Evolutionary conservation across 2,329 filamentous ascomycete species (phyloP).

Genomic region (Ciborinia camelliae): DNA sequence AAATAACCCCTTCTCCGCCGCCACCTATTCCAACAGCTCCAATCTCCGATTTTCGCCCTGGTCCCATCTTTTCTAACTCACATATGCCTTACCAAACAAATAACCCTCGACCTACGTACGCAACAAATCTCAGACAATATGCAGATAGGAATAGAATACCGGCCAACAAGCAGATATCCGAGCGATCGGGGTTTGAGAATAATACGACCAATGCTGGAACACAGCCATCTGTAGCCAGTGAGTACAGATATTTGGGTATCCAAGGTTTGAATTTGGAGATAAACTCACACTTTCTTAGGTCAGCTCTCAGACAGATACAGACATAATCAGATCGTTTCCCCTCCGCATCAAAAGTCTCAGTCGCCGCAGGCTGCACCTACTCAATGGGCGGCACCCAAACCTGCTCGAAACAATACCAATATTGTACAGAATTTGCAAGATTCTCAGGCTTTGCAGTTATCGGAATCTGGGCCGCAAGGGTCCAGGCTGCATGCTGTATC

Average conservation of each 20-base stretch:
- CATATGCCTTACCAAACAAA: constrained; percentile 19
- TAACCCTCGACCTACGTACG: constrained; percentile 10
- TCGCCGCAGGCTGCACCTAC: constrained; percentile 14
- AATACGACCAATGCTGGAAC: not conserved
- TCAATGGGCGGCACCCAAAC: constrained; percentile 18
- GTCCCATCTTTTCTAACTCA: constrained; percentile 12
- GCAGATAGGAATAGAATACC: constrained; percentile 13
- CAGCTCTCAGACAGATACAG: constrained; percentile 16
- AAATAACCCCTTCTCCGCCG: constrained; percentile 19
- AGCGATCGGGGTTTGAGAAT: constrained; percentile 6
- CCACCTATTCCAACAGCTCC: constrained; percentile 20
- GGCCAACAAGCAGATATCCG: constrained; percentile 1
- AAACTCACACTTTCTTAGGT: not conserved
- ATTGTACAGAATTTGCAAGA: constrained; percentile 18
- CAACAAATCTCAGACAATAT: constrained; percentile 19
- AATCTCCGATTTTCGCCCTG: constrained; percentile 16
- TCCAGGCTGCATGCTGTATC: constrained; percentile 12
- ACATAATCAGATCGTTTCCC: constrained; percentile 11
- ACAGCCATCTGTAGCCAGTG: constrained; percentile 10
- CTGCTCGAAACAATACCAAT: constrained; percentile 17
- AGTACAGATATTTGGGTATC: not conserved
- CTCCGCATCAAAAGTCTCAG: constrained; percentile 11
- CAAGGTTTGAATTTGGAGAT: not conserved
- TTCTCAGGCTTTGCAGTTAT: constrained; percentile 4
- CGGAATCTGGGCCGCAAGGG: not conserved